Evolutionary conservation across 140 eudicot genomes (phyloP), one percentile per base, ranked within the genome.

Genomic region (Bidens hawaiensis): DNA sequence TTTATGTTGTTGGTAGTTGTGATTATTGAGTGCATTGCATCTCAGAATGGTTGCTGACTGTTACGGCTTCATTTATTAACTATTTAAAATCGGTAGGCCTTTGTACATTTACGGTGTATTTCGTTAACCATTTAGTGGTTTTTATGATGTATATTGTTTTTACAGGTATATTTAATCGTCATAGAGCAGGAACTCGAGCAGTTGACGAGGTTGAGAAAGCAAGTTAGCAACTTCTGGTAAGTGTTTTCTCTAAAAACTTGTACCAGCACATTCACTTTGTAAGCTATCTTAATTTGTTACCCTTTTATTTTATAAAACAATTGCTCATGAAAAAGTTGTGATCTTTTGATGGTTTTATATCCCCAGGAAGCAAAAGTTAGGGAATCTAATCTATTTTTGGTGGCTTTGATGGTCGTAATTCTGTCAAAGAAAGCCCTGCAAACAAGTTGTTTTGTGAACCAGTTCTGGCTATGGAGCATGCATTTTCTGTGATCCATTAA

Each of bases 311-410:
- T n/a, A n/a, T n/a, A n/a, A n/a, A n/a, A n/a, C n/a, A n/a, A n/a
- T n/a, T n/a, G n/a, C n/a, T n/a, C n/a, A n/a, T n/a, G n/a, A n/a
- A n/a, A n/a, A n/a, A n/a, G n/a, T n/a, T n/a, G n/a, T n/a, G n/a
- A n/a, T n/a, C n/a, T n/a, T n/a, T n/a, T n/a, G n/a, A n/a, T n/a
- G n/a, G n/a, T n/a, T n/a, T n/a, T n/a, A 40, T 36, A 19, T 64
- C 56, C 15, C 10, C 75, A 82, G 75, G 80, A 74, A 80, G 86
- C 68, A 72, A 89, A 43, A 47, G 78, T 62, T 94, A 97, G 99
- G 97, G 97, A 21, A 85, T 94, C 66, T 71, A 95, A 36, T 85
- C 97, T 17, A 82, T 94, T 41, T 94, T 94, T 72, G 89, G 99
- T 60, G 87, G 82, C 3, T 75, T 82, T 19, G 99, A 83, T 49